These are phyloP conservation scores for Cercophora samala DNA, from an alignment of 495 filamentous ascomycete genomes.

Conservation along the genomic window DNA sequence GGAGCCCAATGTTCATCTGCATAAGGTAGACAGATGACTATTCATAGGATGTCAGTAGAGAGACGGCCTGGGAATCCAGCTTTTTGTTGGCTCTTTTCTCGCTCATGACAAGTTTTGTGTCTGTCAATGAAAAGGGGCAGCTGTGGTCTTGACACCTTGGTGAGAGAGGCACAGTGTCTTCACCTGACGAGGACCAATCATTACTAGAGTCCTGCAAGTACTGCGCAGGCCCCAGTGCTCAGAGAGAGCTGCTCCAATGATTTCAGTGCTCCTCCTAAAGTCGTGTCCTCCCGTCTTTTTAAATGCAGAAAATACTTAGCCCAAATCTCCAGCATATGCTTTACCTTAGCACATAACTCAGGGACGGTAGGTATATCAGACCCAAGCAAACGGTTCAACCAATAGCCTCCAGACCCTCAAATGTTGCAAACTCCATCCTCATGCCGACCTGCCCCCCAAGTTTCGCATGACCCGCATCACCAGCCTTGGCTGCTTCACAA, in stretches of 20 bases:
- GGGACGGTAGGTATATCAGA: background rate
- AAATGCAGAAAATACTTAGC: background rate
- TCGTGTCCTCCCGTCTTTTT: background rate
- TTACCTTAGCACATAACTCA: background rate
- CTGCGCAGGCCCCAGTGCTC: background rate
- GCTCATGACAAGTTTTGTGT: background rate
- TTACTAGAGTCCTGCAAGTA: background rate
- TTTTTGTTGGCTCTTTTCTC: no score
- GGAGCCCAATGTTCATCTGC: background rate
- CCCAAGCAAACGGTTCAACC: background rate
- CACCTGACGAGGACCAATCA: constrained; percentile 1
- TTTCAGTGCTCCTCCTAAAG: no score
- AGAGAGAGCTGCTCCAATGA: background rate
- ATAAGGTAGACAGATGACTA: background rate
- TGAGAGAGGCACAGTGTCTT: background rate
- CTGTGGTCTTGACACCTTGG: background rate
- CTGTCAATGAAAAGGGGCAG: background rate
- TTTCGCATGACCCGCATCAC: background rate
- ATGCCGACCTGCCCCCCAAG: background rate
- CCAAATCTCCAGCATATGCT: background rate
- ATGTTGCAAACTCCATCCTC: background rate
- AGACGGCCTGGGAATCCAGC: background rate
- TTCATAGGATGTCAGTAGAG: background rate
- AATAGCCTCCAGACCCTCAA: background rate
- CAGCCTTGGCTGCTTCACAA: background rate